Evolutionary conservation across 2,329 filamentous ascomycete genomes (phyloP), one percentile per base, ranked within the genome.

Genomic region (Karstenula rhodostoma): DNA sequence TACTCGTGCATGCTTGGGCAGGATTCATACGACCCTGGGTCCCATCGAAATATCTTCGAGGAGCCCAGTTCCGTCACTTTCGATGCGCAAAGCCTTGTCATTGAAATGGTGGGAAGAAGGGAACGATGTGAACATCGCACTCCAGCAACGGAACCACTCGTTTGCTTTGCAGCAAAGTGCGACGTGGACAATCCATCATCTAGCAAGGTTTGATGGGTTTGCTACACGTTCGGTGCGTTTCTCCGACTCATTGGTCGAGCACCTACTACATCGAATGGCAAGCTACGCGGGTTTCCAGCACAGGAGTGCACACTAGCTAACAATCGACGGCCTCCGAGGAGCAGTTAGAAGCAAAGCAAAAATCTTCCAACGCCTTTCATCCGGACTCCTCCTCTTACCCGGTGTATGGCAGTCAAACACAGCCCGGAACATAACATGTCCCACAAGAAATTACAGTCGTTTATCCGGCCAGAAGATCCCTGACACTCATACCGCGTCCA

Each of bases 401-500:
- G 47, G 8, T 32, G 29, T 32, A 32, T 46, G 23, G 15, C 19
- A n/a, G n/a, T 19, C 27, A n/a, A 49, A 56, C 29, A 43, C 10
- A 46, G 19, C 42, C 37, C 52, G 23, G 42, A 51, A 29, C 12
- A 12, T 40, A 51, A 29, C 12, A 12, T 40, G 25, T 23, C 9
- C 19, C 46, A 46, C n/a, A n/a, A 17, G 43, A 12, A 27, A 12
- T 33, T 23, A 53, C 43, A 15, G 23, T 32, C 40, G 23, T 32
- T 32, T 69, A 76, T 10, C 73, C 72, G 52, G 80, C 81, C 12
- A 83, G 65, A 48, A 83, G 63, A 66, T 83, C 81, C 58, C 75
- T 77, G 8, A 83, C 81, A 59, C 81, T 83, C 80, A 83, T 82
- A 10, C 76, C 77, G 27, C 77, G 65, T 22, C 68, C 75, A 3